Base-by-base conservation (phyloP, 371 early-diverging fungal genomes). In the Entomophthora muscae region DNA sequence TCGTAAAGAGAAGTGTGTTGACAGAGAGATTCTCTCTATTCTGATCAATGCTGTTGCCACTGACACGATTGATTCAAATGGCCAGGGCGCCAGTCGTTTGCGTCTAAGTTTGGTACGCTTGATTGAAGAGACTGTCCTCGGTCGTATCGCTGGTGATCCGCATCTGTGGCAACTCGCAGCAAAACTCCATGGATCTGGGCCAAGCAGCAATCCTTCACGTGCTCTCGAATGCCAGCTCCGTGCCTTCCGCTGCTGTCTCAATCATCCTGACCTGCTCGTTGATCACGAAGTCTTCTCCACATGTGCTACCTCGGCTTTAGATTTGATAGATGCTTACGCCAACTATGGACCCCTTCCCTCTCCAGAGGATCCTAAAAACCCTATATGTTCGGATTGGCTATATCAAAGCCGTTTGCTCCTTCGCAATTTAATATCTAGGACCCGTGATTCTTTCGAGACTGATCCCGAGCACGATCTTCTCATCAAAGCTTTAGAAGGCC, bases 381-480 rank as follows among this genome's bases (percentile, higher is more conserved):
- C 74, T 2, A 86, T 89, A 23, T 86, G 88, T 67, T 78, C 79
- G 31, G 94, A 94, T 67, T 95, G 94, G 93, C 76, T 75, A 60
- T 91, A 89, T 66, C 91, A 94, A 68, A 75, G 88, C 10, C 83
- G 83, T 67, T 81, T 81, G 71, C 77, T 88, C 32, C 70, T 93
- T 65, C 87, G 87, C 63, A 83, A 90, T 23, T 70, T 95, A 63
- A 79, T 92, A 70, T 87, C 89, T 31, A 82, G 86, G 66, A 84
- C 85, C 28, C 84, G 82, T 69, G 82, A 78, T 61, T 68, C 76
- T 1, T 91, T 82, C 71, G 90, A 87, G 55, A 84, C 78, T 21
- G 80, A 83, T 3, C 71, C 72, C 10, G 73, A 74, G 10, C 85
- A 80, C 71, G 78, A 83, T 31, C 73, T 73, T 60, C 66, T 87